These are phyloP conservation scores for Acacia acuminata DNA, from an alignment of 306 rosid species.

Conservation along the genomic window DNA sequence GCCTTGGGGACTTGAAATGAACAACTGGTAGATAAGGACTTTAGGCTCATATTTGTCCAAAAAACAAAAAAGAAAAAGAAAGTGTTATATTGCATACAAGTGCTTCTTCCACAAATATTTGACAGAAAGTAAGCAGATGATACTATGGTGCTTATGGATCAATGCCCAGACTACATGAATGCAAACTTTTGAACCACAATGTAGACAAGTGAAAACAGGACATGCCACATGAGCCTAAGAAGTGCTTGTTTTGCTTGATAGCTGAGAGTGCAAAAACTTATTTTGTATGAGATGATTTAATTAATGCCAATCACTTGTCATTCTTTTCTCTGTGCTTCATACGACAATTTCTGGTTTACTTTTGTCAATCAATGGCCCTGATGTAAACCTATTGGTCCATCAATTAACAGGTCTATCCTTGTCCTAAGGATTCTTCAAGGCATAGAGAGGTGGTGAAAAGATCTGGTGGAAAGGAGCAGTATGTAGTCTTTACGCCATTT, in stretches of 20 bases:
- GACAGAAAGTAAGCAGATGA: neutral
- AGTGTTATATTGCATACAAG: neutral
- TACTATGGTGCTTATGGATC: neutral
- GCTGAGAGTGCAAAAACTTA: too few relatives aligned
- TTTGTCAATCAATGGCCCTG: constrained; percentile 21
- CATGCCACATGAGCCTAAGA: too few relatives aligned
- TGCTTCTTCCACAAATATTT: neutral
- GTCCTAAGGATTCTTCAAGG: constrained; percentile 90
- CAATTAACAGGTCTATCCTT: constrained; percentile 75
- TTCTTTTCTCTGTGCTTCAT: constrained; percentile 4
- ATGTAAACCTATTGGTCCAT: constrained; percentile 35
- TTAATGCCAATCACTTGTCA: constrained; percentile 1
- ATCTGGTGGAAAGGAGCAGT: constrained; percentile 89
- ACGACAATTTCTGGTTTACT: constrained; percentile 24
- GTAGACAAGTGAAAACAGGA: neutral
- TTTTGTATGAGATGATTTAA: neutral
- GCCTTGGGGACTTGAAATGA: neutral
- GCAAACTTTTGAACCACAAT: neutral
- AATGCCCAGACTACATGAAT: neutral
- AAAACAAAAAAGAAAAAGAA: neutral
- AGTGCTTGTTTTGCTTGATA: neutral
- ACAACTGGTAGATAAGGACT: neutral
- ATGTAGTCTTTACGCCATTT: constrained; percentile 42
- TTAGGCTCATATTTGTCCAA: neutral
- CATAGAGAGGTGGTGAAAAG: constrained; percentile 77